Conservation (phyloP, 1,284 basidiomycete species). For the Veloboletus limbatus region DNA sequence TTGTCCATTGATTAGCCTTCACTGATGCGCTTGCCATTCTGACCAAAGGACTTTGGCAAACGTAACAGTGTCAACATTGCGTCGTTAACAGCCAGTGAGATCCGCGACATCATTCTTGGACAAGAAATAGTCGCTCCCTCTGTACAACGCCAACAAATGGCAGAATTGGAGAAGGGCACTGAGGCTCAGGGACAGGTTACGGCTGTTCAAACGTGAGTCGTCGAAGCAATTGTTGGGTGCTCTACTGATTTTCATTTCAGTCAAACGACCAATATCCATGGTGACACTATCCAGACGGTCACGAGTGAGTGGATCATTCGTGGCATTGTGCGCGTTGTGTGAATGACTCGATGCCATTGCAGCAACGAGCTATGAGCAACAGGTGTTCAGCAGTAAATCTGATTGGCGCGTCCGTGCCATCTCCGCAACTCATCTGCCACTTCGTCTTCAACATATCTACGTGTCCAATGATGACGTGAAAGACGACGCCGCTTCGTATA, state of each 20-base stretch:
- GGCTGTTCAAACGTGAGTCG: constrained; percentile 81
- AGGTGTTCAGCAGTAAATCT: constrained; percentile 97
- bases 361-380: constrained; percentile 97
- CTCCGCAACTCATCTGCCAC: constrained; percentile 91
- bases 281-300: constrained; percentile 94
- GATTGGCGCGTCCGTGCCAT: constrained; percentile 99
- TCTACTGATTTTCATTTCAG: constrained; percentile 35
- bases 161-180: constrained; percentile 94
- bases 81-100: constrained; percentile 93
- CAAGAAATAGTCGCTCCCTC: constrained; percentile 95
- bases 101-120: constrained; percentile 94
- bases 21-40: constrained; percentile 11
- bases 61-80: constrained; percentile 99
- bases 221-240: background rate
- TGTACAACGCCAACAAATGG: constrained; percentile 98
- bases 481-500: constrained; percentile 92
- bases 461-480: constrained; percentile 99
- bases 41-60: constrained; percentile 88
- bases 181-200: constrained; percentile 96
- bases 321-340: background rate
- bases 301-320: constrained; percentile 62
- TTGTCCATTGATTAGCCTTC: background rate
- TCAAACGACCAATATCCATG: constrained; percentile 96
- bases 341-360: constrained; percentile 15
- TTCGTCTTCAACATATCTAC: constrained; percentile 97